Conservation (phyloP, 2,329 filamentous ascomycete species). For the Fusarium burgessii region DNA sequence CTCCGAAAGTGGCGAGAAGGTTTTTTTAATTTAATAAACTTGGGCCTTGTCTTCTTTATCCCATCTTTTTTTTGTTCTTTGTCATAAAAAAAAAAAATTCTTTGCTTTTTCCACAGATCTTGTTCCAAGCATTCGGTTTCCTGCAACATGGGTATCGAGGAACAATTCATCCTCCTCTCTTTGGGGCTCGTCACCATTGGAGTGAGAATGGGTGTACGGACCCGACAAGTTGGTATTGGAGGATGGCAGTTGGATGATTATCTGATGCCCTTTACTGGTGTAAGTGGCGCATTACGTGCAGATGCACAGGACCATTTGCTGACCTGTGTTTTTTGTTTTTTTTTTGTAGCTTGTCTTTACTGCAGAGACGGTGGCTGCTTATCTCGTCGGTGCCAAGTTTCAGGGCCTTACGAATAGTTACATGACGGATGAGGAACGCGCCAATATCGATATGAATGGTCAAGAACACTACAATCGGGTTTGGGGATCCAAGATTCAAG, state of each 20-base stretch:
- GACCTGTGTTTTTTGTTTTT: background rate
- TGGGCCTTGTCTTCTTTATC: background rate
- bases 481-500: constrained; percentile 49
- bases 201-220: constrained; percentile 28
- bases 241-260: constrained; percentile 41
- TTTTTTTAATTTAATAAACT: background rate
- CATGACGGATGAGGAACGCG: constrained; percentile 34
- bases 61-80: background rate
- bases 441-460: constrained; percentile 21
- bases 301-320: background rate
- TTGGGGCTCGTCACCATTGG: constrained; percentile 36
- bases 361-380: constrained; percentile 38
- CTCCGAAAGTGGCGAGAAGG: background rate
- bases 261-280: constrained; percentile 40
- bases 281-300: constrained; percentile 15
- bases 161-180: constrained; percentile 40
- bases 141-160: constrained; percentile 31
- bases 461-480: constrained; percentile 41
- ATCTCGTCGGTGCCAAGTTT: constrained; percentile 41
- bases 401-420: constrained; percentile 40
- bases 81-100: background rate
- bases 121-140: constrained; percentile 1
- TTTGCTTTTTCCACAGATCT: background rate
- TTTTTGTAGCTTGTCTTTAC: constrained; percentile 31
- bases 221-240: constrained; percentile 25